phyloP scores from a whole-genome alignment of 2,329 filamentous ascomycete genomes.

The Hypoxylon sp. region DNA sequence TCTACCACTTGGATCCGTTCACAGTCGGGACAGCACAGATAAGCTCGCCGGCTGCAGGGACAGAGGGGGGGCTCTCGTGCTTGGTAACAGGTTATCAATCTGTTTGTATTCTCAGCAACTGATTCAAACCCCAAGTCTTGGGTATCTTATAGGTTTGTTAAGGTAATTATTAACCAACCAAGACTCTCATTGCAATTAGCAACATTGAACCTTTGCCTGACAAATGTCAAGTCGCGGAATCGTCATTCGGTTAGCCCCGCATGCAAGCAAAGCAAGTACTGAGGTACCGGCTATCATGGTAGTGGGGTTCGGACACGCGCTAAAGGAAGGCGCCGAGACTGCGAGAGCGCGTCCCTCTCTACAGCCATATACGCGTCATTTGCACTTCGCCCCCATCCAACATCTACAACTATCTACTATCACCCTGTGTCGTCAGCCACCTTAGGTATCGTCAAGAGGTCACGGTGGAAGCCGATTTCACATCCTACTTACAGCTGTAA shows the following conservation, averaged over 20 bases:
- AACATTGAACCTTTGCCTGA: no score
- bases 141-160: no score
- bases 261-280: background rate
- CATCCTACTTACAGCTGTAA: background rate
- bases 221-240: no score
- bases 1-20: background rate
- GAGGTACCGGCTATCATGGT: background rate
- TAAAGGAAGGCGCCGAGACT: background rate
- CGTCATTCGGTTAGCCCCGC: background rate
- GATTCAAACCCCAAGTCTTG: no score
- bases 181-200: no score
- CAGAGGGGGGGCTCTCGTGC: background rate
- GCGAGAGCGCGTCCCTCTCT: background rate
- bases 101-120: no score
- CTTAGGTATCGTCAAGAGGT: no score
- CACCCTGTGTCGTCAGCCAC: no score
- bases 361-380: background rate
- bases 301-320: background rate
- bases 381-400: background rate
- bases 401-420: no score
- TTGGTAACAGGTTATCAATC: background rate
- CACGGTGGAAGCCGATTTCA: no score
- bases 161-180: no score
- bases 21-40: constrained; percentile 9
- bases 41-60: constrained; percentile 1